Percentiles rank a stretch among this genome's conserved stretches.
Conservation (phyloP, 2,329 filamentous ascomycete genomes). For the Colletotrichum orbiculare region DNA sequence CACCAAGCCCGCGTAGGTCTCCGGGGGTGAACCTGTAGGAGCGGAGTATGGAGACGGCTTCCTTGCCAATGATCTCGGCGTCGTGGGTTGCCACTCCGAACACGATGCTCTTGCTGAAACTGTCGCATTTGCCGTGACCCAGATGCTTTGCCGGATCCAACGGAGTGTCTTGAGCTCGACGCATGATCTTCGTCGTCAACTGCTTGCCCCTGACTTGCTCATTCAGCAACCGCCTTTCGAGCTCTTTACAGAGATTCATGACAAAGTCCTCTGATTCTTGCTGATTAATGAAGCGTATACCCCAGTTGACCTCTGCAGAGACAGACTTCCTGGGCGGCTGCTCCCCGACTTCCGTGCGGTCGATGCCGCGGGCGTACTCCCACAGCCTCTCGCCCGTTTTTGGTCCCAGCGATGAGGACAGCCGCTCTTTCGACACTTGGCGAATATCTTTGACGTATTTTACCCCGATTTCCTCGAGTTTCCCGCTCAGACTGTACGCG, state of each 20-base stretch:
- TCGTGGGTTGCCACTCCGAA: conserved; percentile 89
- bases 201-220: conserved; percentile 89
- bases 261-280: conserved; percentile 95
- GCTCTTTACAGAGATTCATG: conserved; percentile 83
- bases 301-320: conserved; percentile 98
- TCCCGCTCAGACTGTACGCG: conserved; percentile 88
- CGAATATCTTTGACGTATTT: conserved; percentile 86
- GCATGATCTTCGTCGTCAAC: conserved; percentile 95
- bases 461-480: conserved; percentile 87
- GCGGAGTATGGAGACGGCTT: conserved; percentile 85
- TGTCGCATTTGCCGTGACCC: conserved; percentile 94
- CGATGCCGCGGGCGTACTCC: conserved; percentile 91
- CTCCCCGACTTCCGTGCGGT: conserved; percentile 85
- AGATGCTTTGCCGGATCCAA: conserved; percentile 93
- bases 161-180: conserved; percentile 85
- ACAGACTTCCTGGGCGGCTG: conserved; percentile 91
- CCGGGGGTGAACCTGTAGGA: conserved; percentile 88
- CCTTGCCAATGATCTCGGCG: conserved; percentile 76
- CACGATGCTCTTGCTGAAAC: conserved; percentile 86
- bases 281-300: conserved; percentile 92
- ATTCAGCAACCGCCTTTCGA: conserved; percentile 82
- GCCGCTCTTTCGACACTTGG: conserved; percentile 78
- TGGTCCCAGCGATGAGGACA: conserved; percentile 80
- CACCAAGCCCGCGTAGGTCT: conserved; percentile 90
- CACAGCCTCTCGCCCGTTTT: conserved; percentile 93